Conservation (phyloP, 441 rosid species). For the Theobroma grandiflorum region DNA sequence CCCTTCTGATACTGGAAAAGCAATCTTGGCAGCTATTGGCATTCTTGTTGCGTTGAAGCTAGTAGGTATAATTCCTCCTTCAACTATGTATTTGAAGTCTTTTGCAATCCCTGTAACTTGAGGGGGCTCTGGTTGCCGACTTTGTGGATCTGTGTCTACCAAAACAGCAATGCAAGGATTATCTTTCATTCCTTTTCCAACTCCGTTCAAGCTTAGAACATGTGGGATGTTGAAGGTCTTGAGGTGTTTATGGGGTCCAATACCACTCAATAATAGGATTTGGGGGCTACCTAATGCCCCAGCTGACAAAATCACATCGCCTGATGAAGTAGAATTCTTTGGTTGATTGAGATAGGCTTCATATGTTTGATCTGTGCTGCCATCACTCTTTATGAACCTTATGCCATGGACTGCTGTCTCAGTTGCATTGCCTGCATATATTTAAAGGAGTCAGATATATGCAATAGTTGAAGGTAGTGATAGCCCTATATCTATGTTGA, state of each 20-base stretch:
- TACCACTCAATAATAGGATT: constrained; percentile 71
- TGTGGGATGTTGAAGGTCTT: constrained; percentile 52
- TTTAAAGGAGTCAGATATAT: background rate
- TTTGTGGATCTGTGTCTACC: constrained; percentile 48
- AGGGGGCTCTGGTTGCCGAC: constrained; percentile 64
- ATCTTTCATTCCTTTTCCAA: constrained; percentile 67
- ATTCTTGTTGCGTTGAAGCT: constrained; percentile 58
- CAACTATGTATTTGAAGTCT: constrained; percentile 59
- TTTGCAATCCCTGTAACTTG: constrained; percentile 73
- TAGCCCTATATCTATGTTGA: background rate
- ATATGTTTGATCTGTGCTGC: constrained; percentile 44
- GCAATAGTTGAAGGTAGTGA: background rate
- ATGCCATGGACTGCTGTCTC: constrained; percentile 56
- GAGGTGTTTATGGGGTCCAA: constrained; percentile 65
- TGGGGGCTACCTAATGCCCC: constrained; percentile 89
- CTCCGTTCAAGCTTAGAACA: constrained; percentile 44
- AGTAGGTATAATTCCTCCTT: constrained; percentile 60
- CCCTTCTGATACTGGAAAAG: constrained; percentile 76
- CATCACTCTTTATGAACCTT: constrained; percentile 62
- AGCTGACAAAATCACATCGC: constrained; percentile 73
- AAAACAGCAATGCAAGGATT: constrained; percentile 61
- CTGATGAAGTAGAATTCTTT: constrained; percentile 38
- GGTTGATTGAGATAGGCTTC: constrained; percentile 59
- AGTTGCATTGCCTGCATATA: constrained; percentile 43
- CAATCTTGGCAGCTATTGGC: constrained; percentile 66